Evolutionary conservation across 805 yeast genomes (phyloP), one percentile per base, ranked within the genome.

Genomic region (Candida parachauliodes): DNA sequence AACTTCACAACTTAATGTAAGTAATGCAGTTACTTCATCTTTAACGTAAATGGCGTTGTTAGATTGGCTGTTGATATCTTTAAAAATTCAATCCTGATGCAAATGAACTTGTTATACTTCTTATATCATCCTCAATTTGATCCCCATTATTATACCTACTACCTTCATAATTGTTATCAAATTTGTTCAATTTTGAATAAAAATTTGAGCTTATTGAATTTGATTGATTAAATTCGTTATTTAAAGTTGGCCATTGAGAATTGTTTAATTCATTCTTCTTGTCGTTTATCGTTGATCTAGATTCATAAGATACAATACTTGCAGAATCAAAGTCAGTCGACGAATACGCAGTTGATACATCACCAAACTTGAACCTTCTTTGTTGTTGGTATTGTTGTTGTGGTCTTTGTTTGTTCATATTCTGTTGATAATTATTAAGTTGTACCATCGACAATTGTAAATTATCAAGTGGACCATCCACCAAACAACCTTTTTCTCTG

Each of bases 401-500:
- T n/a, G n/a, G n/a, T n/a, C n/a, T n/a, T 21, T 23, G 29, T 10
- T n/a, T 17, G 11, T 17, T 17, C 6, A 29, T 19, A 40, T 28
- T 40, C 61, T 61, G 45, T 55, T 61, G 15, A 57, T 42, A 69
- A 17, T 41, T 37, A 24, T 51, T 51, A 42, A 64, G 65, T 45
- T 77, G 83, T 16, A 83, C 79, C 41, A 81, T 68, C 42, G 88
- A 80, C 35, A 83, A 62, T 55, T 83, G 93, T 45, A 89, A 69
- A 48, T 79, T 84, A 42, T 83, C 91, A 47, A 89, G 68, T 1
- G 87, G 79, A 8, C 97, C 97, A 57, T 89, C 96, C 19, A 89
- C 97, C 22, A 89, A 65, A 59, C 94, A 84, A 1, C 95, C 95
- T 39, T 74, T 76, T 49, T 86, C 91, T 60, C 95, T 72, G 63